Percentiles rank a stretch among this genome's conserved stretches.
phyloP scores from a whole-genome alignment of 805 yeast genomes.

The Candida boidinii region DNA sequence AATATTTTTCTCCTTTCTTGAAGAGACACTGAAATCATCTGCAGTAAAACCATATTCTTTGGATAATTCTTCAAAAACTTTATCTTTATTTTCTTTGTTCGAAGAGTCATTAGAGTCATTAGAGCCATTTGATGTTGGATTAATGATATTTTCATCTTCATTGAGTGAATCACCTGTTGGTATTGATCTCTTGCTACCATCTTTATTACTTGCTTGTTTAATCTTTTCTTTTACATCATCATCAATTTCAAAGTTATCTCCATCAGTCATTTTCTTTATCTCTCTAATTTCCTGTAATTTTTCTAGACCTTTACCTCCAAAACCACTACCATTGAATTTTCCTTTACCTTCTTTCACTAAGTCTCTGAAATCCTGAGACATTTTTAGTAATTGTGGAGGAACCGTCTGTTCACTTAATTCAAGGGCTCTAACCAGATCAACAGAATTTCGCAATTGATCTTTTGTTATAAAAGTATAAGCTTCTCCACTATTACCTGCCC shows the following conservation, averaged over 20 bases:
- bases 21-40: slow-evolving; percentile 39
- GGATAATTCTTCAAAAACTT: not conserved
- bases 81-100: too few species aligned
- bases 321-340: slow-evolving; percentile 63
- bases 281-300: slow-evolving; percentile 59
- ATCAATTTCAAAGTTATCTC: slow-evolving; percentile 39
- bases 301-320: slow-evolving; percentile 89
- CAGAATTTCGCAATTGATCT: slow-evolving; percentile 53
- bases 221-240: too few species aligned
- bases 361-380: slow-evolving; percentile 47
- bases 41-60: slow-evolving; percentile 8
- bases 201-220: too few species aligned
- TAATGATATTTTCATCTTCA: too few species aligned
- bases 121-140: too few species aligned
- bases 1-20: slow-evolving; percentile 32
- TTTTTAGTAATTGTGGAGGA: slow-evolving; percentile 37
- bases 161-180: too few species aligned
- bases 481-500: slow-evolving; percentile 75
- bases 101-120: too few species aligned
- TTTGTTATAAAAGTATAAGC: slow-evolving; percentile 63
- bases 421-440: slow-evolving; percentile 64
- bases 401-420: slow-evolving; percentile 45
- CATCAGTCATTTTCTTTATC: slow-evolving; percentile 39
- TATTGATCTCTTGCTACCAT: too few species aligned
- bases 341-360: slow-evolving; percentile 62